Base-by-base conservation (phyloP, 2,329 filamentous ascomycete species). In the Dryadomyces quercus-mongolicae region DNA sequence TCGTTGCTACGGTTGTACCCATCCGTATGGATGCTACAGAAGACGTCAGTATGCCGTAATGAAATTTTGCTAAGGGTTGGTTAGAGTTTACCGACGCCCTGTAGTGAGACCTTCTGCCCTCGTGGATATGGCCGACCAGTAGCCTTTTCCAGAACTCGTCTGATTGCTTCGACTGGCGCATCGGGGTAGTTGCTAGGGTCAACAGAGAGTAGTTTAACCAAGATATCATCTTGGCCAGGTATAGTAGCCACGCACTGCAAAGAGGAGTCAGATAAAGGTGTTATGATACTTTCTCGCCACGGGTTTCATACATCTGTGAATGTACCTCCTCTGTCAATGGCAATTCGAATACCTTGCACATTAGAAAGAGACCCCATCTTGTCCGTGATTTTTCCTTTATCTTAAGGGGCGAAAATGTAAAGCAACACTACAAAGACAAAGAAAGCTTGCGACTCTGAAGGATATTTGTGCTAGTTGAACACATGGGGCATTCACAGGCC, bases 1-100 rank as follows among this genome's bases (percentile, higher is more conserved):
- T 95, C 0, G 91, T 95, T 10, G 91, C 90, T 9, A 96, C 90
- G 0, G 91, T 96, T 1, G 91, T 96, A 42, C 91, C 91, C 90
- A 95, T 95, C 46, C 91, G 84, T 65, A 95, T 95, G 54, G 86
- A 50, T 42, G 90, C 61, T 93, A 87, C 18, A 40, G 2, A 5
- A 38, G 25, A 31, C 16, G 49, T 51, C 16, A 51, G 49, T 31
- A n/a, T 6, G 7, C 1, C 7, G 12, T 15, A 47, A 5, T 22
- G 5, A 21, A 6, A 36, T 42, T 42, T 42, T 42, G 12, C 21
- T 2, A 5, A 20, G 38, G 3, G 13, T 25, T 3, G 13, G 20
- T 8, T 31, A 16, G 3, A 16, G 40, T 49, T 42, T 34, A 48
- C 43, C 49, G 1, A 51, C 48, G 10, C 34, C 49, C 12, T 20